Evolutionary conservation across 352 stramenopile genomes (phyloP).

Genomic region (Globisporangium radiosum): DNA sequence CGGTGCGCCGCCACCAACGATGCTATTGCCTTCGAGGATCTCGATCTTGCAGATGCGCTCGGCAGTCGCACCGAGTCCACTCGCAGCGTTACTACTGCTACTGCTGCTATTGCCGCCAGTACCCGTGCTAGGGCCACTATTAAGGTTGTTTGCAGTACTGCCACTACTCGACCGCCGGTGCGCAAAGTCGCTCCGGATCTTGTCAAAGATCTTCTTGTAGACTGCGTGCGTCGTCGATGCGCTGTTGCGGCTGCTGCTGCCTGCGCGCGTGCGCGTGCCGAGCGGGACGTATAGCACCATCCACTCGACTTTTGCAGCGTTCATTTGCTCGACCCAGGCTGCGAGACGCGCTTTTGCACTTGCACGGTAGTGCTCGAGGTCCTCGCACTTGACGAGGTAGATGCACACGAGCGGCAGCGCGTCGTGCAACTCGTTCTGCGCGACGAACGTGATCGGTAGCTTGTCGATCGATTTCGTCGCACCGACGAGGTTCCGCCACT

Average conservation of each 20-base stretch:
- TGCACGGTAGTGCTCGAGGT: constrained; percentile 65
- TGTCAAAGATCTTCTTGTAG: constrained; percentile 80
- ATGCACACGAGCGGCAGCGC: constrained; percentile 47
- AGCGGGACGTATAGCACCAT: constrained; percentile 82
- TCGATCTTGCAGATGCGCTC: constrained; percentile 85
- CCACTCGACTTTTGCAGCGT: constrained; percentile 55
- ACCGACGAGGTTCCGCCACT: constrained; percentile 78
- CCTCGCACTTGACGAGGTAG: constrained; percentile 83
- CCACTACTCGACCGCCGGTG: constrained; percentile 27
- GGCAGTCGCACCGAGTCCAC: background rate
- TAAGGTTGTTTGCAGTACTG: background rate
- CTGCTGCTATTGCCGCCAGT: background rate
- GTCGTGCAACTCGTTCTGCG: constrained; percentile 12
- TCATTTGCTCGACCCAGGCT: constrained; percentile 73
- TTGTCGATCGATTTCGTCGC: constrained; percentile 25
- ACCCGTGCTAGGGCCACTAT: too few relatives aligned
- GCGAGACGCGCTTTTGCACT: constrained; percentile 38
- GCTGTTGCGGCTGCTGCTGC: constrained; percentile 16
- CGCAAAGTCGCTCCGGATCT: constrained; percentile 54
- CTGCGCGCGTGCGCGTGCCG: constrained; percentile 49
- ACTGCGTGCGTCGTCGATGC: constrained; percentile 23
- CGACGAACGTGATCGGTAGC: constrained; percentile 41
- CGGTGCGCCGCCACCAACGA: constrained; percentile 29
- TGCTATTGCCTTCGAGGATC: constrained; percentile 61
- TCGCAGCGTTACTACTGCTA: background rate